Percentiles rank a stretch among this genome's conserved stretches.
Evolutionary conservation across 768 basidiomycete species (phyloP).

Genomic region (Pisolithus orientalis): DNA sequence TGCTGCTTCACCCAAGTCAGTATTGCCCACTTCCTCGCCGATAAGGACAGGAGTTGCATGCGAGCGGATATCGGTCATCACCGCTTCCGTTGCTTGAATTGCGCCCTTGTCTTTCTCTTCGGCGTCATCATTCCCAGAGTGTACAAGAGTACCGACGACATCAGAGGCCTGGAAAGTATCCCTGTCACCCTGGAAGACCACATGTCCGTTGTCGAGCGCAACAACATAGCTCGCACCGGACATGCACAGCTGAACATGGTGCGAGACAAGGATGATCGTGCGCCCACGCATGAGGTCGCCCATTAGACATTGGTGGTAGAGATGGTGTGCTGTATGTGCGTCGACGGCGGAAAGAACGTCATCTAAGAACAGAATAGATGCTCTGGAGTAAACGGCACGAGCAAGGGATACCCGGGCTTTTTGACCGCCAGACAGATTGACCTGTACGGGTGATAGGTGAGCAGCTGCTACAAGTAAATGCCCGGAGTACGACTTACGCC

Average conservation of each 20-base stretch:
- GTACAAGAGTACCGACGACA: conserved; percentile 60
- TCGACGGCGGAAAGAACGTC: conserved; percentile 78
- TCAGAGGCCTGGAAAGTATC: conserved; percentile 63
- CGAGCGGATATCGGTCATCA: background rate
- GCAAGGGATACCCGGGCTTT: conserved; percentile 71
- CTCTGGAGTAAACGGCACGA: conserved; percentile 86
- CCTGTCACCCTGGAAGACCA: conserved; percentile 64
- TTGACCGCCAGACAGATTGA: conserved; percentile 46
- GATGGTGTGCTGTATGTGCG: conserved; percentile 76
- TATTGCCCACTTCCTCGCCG: background rate
- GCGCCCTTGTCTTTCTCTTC: conserved; percentile 40
- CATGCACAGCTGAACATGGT: conserved; percentile 86
- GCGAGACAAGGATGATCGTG: conserved; percentile 87
- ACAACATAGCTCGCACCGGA: conserved; percentile 79
- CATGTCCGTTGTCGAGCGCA: conserved; percentile 63
- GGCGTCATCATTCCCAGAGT: conserved; percentile 38
- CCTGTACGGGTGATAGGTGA: conserved; percentile 11
- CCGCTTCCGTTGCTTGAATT: background rate
- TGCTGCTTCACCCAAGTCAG: background rate
- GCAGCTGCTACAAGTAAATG: background rate
- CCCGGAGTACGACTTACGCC: conserved; percentile 42
- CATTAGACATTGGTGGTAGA: conserved; percentile 71
- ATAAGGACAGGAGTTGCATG: background rate
- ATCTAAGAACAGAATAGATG: conserved; percentile 75
- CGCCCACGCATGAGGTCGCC: conserved; percentile 75